Evolutionary conservation across 352 stramenopile genomes (phyloP).

Genomic region (Discostella stelligera): DNA sequence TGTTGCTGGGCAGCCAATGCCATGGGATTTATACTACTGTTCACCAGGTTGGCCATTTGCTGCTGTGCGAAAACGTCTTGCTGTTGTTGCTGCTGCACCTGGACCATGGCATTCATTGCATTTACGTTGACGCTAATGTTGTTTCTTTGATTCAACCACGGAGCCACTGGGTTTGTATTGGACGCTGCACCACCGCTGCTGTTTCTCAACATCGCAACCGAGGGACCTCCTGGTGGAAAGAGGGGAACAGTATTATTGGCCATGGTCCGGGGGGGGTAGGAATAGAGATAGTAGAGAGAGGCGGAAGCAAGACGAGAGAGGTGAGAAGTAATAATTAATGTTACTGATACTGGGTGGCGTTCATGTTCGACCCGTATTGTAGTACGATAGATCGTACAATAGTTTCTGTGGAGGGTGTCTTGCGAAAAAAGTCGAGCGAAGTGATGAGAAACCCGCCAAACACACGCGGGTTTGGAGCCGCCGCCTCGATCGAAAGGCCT

Average conservation of each 20-base stretch:
- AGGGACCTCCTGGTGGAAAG: neutral
- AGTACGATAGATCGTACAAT: too few species aligned
- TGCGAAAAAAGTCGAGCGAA: too few species aligned
- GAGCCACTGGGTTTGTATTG: slow-evolving; percentile 1
- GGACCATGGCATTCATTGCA: slow-evolving; percentile 7
- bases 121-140: neutral
- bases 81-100: slow-evolving; percentile 11
- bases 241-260: neutral
- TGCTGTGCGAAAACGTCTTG: slow-evolving; percentile 2
- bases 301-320: too few species aligned
- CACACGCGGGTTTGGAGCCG: too few species aligned
- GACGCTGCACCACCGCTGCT: neutral
- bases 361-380: too few species aligned
- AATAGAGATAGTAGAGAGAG: too few species aligned
- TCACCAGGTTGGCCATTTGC: slow-evolving; percentile 8
- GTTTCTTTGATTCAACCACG: slow-evolving; percentile 16
- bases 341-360: too few species aligned
- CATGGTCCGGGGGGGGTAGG: neutral
- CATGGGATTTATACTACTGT: slow-evolving; percentile 15
- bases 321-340: too few species aligned
- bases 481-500: too few species aligned
- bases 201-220: neutral
- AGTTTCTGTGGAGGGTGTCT: too few species aligned
- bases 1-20: slow-evolving; percentile 16
- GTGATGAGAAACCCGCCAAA: too few species aligned